Evolutionary conservation across 2,329 filamentous ascomycete genomes (phyloP).

Genomic region (Diaporthe sp.): DNA sequence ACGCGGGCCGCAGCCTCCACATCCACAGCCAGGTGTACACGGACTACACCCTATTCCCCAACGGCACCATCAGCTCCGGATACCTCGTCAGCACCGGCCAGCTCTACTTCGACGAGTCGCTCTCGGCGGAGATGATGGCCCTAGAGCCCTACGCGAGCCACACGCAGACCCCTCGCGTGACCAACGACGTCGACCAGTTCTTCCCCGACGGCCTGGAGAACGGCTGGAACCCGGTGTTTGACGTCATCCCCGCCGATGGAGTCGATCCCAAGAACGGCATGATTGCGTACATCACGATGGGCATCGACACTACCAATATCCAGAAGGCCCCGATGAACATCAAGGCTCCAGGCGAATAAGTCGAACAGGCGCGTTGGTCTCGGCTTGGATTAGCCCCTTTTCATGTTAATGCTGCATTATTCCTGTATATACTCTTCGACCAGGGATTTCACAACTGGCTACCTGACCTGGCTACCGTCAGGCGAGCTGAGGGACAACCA

Average conservation of each 20-base stretch:
- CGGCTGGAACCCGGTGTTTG: conserved; percentile 28
- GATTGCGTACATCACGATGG: conserved; percentile 38
- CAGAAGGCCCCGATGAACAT: conserved; percentile 10
- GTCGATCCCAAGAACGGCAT: conserved; percentile 35
- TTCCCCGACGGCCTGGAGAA: conserved; percentile 3
- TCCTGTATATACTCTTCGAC: not conserved
- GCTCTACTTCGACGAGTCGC: conserved; percentile 49
- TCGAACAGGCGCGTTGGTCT: too few species aligned
- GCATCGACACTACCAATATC: conserved; percentile 27
- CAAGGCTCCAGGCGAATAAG: conserved; percentile 12
- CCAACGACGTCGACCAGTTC: conserved; percentile 45
- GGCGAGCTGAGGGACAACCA: not conserved
- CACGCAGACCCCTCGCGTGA: conserved; percentile 52
- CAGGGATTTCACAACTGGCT: too few species aligned
- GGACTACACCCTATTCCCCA: conserved; percentile 42
- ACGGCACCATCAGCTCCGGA: conserved; percentile 42
- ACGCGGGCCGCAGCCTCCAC: conserved; percentile 45
- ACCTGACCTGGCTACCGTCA: too few species aligned
- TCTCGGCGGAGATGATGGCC: conserved; percentile 50
- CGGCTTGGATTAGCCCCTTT: accelerated
- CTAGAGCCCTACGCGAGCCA: conserved; percentile 51
- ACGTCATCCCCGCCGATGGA: conserved; percentile 31
- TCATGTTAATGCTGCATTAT: too few species aligned
- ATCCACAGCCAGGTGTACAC: conserved; percentile 45
- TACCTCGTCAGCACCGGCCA: conserved; percentile 51